These are phyloP conservation scores for Xanthoparmelia taractica DNA, from an alignment of 495 filamentous ascomycete genomes.

Conservation along the genomic window DNA sequence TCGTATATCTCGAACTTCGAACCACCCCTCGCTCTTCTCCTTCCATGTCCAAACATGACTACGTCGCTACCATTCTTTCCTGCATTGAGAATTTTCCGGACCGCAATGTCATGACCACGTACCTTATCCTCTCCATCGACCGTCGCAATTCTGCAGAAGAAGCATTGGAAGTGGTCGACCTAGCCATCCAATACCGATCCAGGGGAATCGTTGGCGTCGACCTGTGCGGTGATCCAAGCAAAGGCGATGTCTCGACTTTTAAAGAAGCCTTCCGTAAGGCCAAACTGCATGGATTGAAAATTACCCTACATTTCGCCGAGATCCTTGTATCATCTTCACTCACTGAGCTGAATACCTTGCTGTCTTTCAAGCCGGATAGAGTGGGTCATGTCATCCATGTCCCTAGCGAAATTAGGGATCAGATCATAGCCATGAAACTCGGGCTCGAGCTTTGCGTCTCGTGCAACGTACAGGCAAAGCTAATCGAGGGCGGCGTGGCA, in stretches of 20 bases:
- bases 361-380: slow-evolving; percentile 59
- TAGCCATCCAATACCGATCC: slow-evolving; percentile 48
- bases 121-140: slow-evolving; percentile 72
- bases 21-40: slow-evolving; percentile 65
- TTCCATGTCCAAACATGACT: slow-evolving; percentile 50
- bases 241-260: slow-evolving; percentile 52
- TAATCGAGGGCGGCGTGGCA: slow-evolving; percentile 59
- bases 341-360: slow-evolving; percentile 52
- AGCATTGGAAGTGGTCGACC: slow-evolving; percentile 53
- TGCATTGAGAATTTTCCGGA: slow-evolving; percentile 46
- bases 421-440: slow-evolving; percentile 46
- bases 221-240: slow-evolving; percentile 68
- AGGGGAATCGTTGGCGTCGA: slow-evolving; percentile 68
- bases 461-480: slow-evolving; percentile 71
- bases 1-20: slow-evolving; percentile 73
- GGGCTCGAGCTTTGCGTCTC: slow-evolving; percentile 72
- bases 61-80: slow-evolving; percentile 56
- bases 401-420: slow-evolving; percentile 44
- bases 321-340: slow-evolving; percentile 42
- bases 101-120: slow-evolving; percentile 40
- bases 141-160: slow-evolving; percentile 48
- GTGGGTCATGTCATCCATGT: slow-evolving; percentile 78
- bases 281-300: slow-evolving; percentile 42
- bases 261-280: slow-evolving; percentile 50
- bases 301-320: slow-evolving; percentile 80